phyloP scores from a whole-genome alignment of 345 rosid genomes.

The Pseudoturritis turrita region DNA sequence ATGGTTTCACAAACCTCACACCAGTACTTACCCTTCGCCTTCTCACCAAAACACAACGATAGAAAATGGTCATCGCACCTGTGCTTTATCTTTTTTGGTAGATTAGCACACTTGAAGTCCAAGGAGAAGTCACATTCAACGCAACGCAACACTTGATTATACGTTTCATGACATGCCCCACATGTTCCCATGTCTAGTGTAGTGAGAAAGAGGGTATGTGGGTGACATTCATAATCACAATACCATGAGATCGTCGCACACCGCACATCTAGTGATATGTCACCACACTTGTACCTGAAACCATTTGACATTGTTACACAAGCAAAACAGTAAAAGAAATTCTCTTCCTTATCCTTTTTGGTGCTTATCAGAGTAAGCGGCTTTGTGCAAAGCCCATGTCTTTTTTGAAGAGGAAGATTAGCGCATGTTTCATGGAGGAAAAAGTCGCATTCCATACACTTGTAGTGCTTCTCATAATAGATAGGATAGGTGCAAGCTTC shows the following conservation, averaged over 20 bases:
- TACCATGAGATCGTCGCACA: not conserved
- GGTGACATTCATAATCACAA: not conserved
- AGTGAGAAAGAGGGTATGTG: conserved; percentile 1
- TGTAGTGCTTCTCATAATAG: not conserved
- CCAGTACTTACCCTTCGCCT: not conserved
- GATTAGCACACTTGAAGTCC: not conserved
- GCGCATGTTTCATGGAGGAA: not conserved
- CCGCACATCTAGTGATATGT: not conserved
- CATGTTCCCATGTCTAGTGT: not conserved
- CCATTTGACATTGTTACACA: not conserved
- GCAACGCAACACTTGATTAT: not conserved
- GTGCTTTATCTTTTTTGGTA: not conserved
- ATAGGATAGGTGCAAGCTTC: not conserved
- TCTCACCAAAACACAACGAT: not conserved
- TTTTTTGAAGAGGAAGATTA: not conserved
- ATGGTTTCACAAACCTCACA: not conserved
- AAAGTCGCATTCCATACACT: not conserved
- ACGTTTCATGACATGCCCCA: not conserved
- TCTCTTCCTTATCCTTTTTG: not conserved
- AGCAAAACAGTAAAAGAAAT: not conserved
- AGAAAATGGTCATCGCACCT: not conserved
- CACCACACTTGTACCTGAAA: not conserved
- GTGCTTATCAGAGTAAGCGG: not conserved
- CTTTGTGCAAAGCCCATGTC: not conserved
- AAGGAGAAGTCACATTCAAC: not conserved